phyloP scores from a whole-genome alignment of 2,329 filamentous ascomycete genomes.

The Fusarium sp. region DNA sequence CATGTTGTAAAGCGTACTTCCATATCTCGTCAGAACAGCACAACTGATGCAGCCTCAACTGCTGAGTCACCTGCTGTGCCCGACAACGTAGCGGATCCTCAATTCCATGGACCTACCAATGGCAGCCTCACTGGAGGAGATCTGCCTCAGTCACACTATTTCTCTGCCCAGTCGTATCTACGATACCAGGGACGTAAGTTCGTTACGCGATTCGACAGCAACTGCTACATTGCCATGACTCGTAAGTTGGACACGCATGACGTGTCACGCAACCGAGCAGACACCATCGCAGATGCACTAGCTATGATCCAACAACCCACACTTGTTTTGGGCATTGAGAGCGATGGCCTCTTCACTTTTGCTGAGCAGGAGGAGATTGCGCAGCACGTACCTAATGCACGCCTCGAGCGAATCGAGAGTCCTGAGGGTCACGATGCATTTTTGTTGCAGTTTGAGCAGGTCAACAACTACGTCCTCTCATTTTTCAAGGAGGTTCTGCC shows the following conservation, averaged over 20 bases:
- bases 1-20: conserved; percentile 69
- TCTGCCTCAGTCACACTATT: conserved; percentile 79
- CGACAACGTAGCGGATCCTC: conserved; percentile 60
- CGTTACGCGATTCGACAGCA: conserved; percentile 95
- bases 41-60: conserved; percentile 44
- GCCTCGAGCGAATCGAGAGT: conserved; percentile 87
- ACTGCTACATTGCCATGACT: conserved; percentile 99
- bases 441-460: conserved; percentile 94
- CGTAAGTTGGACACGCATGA: conserved; percentile 98
- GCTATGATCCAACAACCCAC: conserved; percentile 87
- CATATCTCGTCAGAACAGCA: conserved; percentile 59
- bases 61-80: conserved; percentile 38
- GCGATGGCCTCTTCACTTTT: conserved; percentile 95
- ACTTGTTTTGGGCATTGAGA: conserved; percentile 92
- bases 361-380: conserved; percentile 95
- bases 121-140: conserved; percentile 62
- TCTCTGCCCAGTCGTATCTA: conserved; percentile 96
- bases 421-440: conserved; percentile 98
- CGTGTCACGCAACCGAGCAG: conserved; percentile 80
- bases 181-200: conserved; percentile 98
- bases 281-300: conserved; percentile 76
- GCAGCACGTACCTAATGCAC: conserved; percentile 78
- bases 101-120: conserved; percentile 73
- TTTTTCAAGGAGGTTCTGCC: conserved; percentile 86
- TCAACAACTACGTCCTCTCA: conserved; percentile 84